phyloP scores from a whole-genome alignment of 75 land plant genomes.

The Sequoiadendron giganteum region DNA sequence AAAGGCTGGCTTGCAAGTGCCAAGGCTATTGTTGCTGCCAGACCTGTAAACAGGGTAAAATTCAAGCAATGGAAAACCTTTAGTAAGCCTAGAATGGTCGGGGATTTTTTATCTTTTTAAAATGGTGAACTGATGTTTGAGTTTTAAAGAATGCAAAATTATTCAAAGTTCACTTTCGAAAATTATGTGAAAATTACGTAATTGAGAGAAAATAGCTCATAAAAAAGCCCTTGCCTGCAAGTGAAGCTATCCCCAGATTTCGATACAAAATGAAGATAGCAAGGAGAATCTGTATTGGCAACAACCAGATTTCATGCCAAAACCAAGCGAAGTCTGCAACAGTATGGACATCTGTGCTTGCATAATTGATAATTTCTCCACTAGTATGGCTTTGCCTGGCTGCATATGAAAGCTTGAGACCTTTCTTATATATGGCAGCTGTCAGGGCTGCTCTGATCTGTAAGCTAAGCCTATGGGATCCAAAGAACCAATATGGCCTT shows the following conservation, averaged over 20 bases:
- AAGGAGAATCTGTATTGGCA: conserved; percentile 46
- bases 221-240: conserved; percentile 24
- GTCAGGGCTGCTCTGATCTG: conserved; percentile 53
- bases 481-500: conserved; percentile 70
- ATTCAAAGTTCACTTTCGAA: background rate
- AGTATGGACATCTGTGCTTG: conserved; percentile 68
- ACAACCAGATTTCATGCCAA: conserved; percentile 70
- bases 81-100: background rate
- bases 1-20: conserved; percentile 51
- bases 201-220: background rate
- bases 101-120: background rate
- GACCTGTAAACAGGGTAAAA: conserved; percentile 21
- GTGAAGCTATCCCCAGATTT: conserved; percentile 53
- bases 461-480: conserved; percentile 47
- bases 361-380: conserved; percentile 81
- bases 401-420: conserved; percentile 54
- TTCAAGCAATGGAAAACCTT: background rate
- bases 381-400: conserved; percentile 49
- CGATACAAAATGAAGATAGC: conserved; percentile 46
- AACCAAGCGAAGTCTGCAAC: conserved; percentile 74
- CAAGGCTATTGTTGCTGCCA: conserved; percentile 37
- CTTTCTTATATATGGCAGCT: conserved; percentile 70
- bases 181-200: background rate
- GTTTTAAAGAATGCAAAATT: background rate
- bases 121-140: background rate